These are phyloP conservation scores for Zygosaccharomyces rouxii DNA, from an alignment of 805 yeast genomes.

Conservation along the genomic window DNA sequence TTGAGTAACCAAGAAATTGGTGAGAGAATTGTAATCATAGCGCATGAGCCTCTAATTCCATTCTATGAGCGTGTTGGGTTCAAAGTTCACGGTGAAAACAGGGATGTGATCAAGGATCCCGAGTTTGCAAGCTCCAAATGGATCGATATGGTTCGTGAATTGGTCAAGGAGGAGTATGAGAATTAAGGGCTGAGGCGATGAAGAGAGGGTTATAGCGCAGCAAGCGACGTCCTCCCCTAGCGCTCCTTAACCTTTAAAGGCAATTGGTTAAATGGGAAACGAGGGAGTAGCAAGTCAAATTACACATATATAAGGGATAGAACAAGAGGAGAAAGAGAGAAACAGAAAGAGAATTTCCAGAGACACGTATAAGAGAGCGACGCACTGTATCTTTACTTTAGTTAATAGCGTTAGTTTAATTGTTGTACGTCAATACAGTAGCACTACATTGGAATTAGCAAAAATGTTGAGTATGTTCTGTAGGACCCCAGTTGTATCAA, in stretches of 20 bases:
- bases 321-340: neutral
- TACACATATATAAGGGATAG: neutral
- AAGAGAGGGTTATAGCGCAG: neutral
- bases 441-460: neutral
- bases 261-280: neutral
- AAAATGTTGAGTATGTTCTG: neutral
- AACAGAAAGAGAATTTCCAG: neutral
- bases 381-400: neutral
- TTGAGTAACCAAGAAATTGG: slow-evolving; percentile 84
- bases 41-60: slow-evolving; percentile 61
- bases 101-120: slow-evolving; percentile 28
- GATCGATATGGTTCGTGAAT: slow-evolving; percentile 37
- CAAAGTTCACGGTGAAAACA: slow-evolving; percentile 55
- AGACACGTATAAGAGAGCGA: neutral
- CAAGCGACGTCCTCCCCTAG: neutral
- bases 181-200: slow-evolving; percentile 12
- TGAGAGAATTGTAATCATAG: slow-evolving; percentile 66
- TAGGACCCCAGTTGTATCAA: neutral
- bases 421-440: neutral
- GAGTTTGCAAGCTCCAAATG: slow-evolving; percentile 31
- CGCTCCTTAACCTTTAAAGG: neutral
- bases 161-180: slow-evolving; percentile 36
- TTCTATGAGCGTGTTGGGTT: slow-evolving; percentile 85
- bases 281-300: neutral
- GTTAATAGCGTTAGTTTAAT: neutral